Evolutionary conservation across 495 filamentous ascomycete species (phyloP).

Genomic region (Annulohypoxylon maeteangense): DNA sequence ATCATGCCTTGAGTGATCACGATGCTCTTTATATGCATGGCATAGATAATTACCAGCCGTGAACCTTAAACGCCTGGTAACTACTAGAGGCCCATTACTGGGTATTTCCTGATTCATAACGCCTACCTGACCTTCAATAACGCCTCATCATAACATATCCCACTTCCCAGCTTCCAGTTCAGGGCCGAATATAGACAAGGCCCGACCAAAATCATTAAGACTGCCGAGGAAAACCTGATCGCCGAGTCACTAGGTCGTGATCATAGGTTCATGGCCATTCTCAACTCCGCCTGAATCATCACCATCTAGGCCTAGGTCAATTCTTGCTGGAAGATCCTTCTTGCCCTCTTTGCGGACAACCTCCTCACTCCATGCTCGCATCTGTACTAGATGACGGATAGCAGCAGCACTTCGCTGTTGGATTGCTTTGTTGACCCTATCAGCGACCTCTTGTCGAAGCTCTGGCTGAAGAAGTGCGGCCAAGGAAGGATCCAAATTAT

Average conservation of each 20-base stretch:
- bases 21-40: constrained; percentile 6
- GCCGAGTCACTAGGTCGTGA: constrained; percentile 55
- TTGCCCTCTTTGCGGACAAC: constrained; percentile 74
- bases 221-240: neutral
- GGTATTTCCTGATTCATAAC: constrained; percentile 25
- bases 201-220: constrained; percentile 7
- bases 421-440: constrained; percentile 87
- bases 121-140: constrained; percentile 19
- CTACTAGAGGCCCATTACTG: neutral
- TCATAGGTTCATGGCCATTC: constrained; percentile 69
- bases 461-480: constrained; percentile 79
- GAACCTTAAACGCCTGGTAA: constrained; percentile 30
- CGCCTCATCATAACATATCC: neutral
- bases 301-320: constrained; percentile 76
- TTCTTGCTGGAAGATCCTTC: constrained; percentile 75
- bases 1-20: constrained; percentile 17
- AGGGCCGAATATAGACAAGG: neutral
- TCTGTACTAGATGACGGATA: constrained; percentile 78
- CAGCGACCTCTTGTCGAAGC: constrained; percentile 83
- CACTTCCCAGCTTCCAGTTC: neutral
- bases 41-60: neutral
- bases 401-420: constrained; percentile 79
- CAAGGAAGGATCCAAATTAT: constrained; percentile 77
- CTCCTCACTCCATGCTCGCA: constrained; percentile 87
- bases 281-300: constrained; percentile 53